Evolutionary conservation across 2,329 filamentous ascomycete genomes (phyloP), one percentile per base, ranked within the genome.

Genomic region (Capronia epimyces): DNA sequence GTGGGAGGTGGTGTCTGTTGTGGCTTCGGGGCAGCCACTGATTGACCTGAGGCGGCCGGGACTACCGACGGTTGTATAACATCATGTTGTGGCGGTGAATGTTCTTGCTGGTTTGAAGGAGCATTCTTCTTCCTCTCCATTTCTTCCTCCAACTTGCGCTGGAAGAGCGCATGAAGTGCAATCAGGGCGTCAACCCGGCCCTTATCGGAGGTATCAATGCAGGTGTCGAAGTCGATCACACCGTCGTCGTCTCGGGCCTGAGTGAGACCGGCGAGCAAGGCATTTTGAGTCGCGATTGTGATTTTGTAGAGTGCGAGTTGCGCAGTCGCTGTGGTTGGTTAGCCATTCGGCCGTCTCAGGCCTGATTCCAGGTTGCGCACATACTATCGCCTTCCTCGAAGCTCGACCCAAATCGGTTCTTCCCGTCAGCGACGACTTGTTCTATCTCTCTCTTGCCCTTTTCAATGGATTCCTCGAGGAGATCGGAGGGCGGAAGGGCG

Each of bases 321-420:
- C 5, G 51, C 51, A 18, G 36, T 54, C 9, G 43, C 51, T 54
- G 41, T 2, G 34, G 12, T 37, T 25, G 4, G 40, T 50, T 32
- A 46, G 45, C 42, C 25, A 16, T 34, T 6, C 31, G 12, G 8
- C 31, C 31, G 1, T 10, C 12, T 6, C n/a, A n/a, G n/a, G 31
- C 13, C 10, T 5, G 31, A n/a, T 20, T 13, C 15, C 18, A 15
- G 34, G 8, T n/a, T 34, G 13, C 12, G 21, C 22, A 25, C 50
- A 15, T 41, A 53, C 50, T 41, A 22, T 53, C 50, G 34, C 50
- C 50, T 21, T 53, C 34, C 25, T 53, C 50, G 34, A 53, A 53
- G 18, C 36, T 45, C 9, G 50, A 24, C 3, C 50, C 50, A 34
- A 53, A 53, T 43, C 45, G 45, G 16, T 45, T 31, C 12, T 43